Evolutionary conservation across 1,284 basidiomycete species (phyloP).

Genomic region (Phellopilus nigrolimitatus): DNA sequence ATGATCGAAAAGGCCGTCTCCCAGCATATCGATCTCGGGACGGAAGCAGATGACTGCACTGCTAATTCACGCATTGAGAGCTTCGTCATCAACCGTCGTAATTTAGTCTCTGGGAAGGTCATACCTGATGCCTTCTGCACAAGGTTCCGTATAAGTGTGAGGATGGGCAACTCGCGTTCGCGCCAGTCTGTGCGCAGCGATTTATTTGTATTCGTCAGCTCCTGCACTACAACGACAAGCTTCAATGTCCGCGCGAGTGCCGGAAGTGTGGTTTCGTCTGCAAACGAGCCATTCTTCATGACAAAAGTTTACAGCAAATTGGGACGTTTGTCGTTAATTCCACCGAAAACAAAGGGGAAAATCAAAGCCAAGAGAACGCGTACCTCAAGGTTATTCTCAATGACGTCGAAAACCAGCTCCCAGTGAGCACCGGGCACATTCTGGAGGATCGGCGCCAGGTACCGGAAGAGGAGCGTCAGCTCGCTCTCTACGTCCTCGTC

Average conservation of each 20-base stretch:
- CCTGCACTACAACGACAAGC: slow-evolving; percentile 66
- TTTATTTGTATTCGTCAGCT: slow-evolving; percentile 72
- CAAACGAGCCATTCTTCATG: slow-evolving; percentile 54
- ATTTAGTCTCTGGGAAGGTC: no score
- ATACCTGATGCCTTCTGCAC: slow-evolving; percentile 50
- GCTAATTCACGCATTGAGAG: slow-evolving; percentile 5
- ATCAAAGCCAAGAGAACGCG: not conserved
- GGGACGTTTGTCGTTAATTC: not conserved
- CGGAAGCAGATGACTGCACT: slow-evolving; percentile 39
- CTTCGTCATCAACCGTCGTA: slow-evolving; percentile 11
- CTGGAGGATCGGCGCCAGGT: slow-evolving; percentile 86
- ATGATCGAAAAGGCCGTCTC: slow-evolving; percentile 64
- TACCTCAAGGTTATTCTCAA: slow-evolving; percentile 88
- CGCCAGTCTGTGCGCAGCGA: slow-evolving; percentile 67
- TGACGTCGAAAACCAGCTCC: slow-evolving; percentile 87
- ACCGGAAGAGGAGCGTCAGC: slow-evolving; percentile 71
- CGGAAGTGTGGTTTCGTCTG: slow-evolving; percentile 55
- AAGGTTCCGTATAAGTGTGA: slow-evolving; percentile 57
- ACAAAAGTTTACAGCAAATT: slow-evolving; percentile 4
- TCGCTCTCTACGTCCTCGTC: slow-evolving; percentile 74
- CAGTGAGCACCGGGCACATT: slow-evolving; percentile 85
- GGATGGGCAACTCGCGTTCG: slow-evolving; percentile 46
- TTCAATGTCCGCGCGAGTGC: slow-evolving; percentile 65
- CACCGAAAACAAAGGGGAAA: not conserved
- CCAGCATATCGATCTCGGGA: slow-evolving; percentile 65